These are phyloP conservation scores for Umbelopsis sp. DNA, from an alignment of 192 early-diverging fungal species.

Conservation along the genomic window DNA sequence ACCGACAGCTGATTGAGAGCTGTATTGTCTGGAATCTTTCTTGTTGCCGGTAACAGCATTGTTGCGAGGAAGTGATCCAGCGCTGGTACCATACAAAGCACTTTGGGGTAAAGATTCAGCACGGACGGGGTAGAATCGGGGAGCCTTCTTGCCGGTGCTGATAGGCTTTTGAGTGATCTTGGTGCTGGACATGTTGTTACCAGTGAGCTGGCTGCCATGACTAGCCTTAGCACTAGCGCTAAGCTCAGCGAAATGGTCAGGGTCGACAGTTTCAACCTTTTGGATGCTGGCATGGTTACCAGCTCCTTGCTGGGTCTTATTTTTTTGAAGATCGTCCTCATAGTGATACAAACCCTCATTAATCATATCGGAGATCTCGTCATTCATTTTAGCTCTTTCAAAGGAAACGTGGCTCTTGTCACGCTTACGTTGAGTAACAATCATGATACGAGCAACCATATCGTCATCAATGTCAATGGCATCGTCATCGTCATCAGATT, in stretches of 20 bases:
- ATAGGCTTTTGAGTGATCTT: conserved; percentile 22
- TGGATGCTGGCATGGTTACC: conserved; percentile 39
- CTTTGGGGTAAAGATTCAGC: conserved; percentile 35
- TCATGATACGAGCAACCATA: conserved; percentile 81
- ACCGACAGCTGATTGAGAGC: conserved; percentile 71
- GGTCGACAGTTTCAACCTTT: conserved; percentile 66
- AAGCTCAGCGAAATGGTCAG: conserved; percentile 61
- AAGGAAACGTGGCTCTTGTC: conserved; percentile 75
- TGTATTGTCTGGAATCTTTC: conserved; percentile 66
- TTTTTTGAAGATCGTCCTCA: conserved; percentile 71
- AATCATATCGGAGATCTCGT: conserved; percentile 90
- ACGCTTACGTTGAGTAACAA: conserved; percentile 85
- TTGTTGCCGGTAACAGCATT: conserved; percentile 38
- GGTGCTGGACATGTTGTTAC: conserved; percentile 16
- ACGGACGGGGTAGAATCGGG: conserved; percentile 59
- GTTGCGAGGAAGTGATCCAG: conserved; percentile 22
- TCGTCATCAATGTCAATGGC: conserved; percentile 92
- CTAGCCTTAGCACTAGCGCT: conserved; percentile 39
- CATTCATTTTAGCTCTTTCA: conserved; percentile 77
- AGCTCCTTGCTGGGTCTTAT: conserved; percentile 29
- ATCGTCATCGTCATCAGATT: conserved; percentile 66
- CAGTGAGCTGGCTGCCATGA: conserved; percentile 32
- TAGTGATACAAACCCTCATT: conserved; percentile 95
- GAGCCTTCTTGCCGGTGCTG: conserved; percentile 42
- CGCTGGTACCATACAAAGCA: conserved; percentile 26